Evolutionary conservation across 352 stramenopile species (phyloP).

Genomic region (Globisporangium lucens): DNA sequence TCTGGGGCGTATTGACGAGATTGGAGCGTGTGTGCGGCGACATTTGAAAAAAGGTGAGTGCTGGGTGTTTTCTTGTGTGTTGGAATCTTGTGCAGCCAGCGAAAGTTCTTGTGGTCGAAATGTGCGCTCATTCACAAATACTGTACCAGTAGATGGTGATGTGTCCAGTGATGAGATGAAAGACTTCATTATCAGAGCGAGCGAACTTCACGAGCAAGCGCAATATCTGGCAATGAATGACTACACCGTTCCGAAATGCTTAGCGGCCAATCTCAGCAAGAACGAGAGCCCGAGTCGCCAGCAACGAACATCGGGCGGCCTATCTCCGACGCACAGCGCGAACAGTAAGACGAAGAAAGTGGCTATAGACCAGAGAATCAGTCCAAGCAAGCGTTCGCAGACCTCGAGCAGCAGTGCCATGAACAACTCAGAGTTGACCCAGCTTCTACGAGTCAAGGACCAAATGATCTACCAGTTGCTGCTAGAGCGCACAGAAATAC

Average conservation of each 20-base stretch:
- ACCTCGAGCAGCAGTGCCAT: neutral
- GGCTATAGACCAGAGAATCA: neutral
- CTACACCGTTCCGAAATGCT: constrained; percentile 12
- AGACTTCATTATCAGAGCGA: constrained; percentile 32
- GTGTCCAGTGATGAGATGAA: constrained; percentile 43
- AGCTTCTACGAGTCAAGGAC: constrained; percentile 66
- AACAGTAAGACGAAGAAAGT: neutral
- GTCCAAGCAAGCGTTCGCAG: neutral
- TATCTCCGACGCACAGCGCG: neutral
- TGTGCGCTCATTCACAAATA: neutral
- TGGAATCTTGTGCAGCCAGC: neutral
- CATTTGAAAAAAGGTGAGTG: constrained; percentile 43
- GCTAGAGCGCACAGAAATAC: constrained; percentile 56
- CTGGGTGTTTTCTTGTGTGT: neutral
- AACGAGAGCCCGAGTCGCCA: neutral
- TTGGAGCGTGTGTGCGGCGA: constrained; percentile 36
- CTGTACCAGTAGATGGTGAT: constrained; percentile 25
- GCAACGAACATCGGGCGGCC: neutral
- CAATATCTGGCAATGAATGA: constrained; percentile 56
- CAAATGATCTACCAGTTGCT: constrained; percentile 83
- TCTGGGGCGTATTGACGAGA: constrained; percentile 51
- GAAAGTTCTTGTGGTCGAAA: neutral
- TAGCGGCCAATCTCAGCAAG: neutral
- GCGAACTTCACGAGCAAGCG: constrained; percentile 35
- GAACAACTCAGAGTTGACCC: constrained; percentile 26